Evolutionary conservation across 495 filamentous ascomycete species (phyloP).

Genomic region (Aspergillus wentii): DNA sequence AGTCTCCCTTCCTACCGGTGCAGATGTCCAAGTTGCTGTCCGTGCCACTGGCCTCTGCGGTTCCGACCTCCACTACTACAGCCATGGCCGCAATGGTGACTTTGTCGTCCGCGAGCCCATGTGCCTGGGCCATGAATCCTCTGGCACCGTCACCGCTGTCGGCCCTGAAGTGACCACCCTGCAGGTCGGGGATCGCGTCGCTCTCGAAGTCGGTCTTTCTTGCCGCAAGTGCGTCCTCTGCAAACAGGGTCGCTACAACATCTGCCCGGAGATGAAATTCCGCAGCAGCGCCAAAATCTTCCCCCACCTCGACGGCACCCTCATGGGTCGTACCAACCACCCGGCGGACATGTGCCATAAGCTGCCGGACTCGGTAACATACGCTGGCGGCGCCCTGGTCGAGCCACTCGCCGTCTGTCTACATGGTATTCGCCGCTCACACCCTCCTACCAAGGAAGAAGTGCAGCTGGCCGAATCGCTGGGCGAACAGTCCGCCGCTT

Average conservation of each 20-base stretch:
- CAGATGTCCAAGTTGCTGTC: conserved; percentile 69
- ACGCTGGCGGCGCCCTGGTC: conserved; percentile 66
- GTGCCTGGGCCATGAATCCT: conserved; percentile 75
- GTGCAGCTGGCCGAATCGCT: conserved; percentile 13
- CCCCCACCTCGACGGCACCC: conserved; percentile 77
- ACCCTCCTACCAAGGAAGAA: conserved; percentile 37
- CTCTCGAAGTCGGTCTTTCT: conserved; percentile 78
- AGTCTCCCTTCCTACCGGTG: conserved; percentile 37
- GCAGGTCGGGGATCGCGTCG: conserved; percentile 66
- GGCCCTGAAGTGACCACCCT: conserved; percentile 42
- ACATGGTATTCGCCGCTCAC: conserved; percentile 63
- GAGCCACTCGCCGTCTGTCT: conserved; percentile 79
- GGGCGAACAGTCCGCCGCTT: conserved; percentile 43
- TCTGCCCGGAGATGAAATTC: conserved; percentile 77
- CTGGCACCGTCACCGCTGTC: conserved; percentile 62
- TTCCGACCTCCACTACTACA: conserved; percentile 82
- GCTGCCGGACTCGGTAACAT: conserved; percentile 57
- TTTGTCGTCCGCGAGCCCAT: conserved; percentile 69
- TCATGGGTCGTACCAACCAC: conserved; percentile 75
- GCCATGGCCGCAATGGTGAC: conserved; percentile 77
- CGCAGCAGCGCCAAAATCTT: conserved; percentile 71
- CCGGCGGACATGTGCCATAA: conserved; percentile 52
- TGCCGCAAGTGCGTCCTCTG: conserved; percentile 67
- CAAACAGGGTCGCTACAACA: conserved; percentile 69
- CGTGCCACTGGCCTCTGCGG: conserved; percentile 77